These are phyloP conservation scores for Rhynchosporium graminicola DNA, from an alignment of 2,329 filamentous ascomycete species.

Conservation along the genomic window DNA sequence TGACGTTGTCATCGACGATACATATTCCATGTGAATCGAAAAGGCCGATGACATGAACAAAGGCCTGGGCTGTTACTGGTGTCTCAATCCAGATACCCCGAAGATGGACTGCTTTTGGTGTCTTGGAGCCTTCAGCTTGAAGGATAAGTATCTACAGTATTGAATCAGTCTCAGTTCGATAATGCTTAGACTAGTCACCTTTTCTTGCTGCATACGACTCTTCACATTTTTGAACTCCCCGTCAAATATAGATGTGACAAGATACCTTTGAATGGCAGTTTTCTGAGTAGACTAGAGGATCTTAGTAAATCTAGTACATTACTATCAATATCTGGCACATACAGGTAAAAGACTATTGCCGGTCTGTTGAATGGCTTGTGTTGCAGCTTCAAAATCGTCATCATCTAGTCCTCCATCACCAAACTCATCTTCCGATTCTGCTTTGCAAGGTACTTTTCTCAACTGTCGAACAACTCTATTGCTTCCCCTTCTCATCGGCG, in stretches of 20 bases:
- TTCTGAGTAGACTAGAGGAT: conserved; percentile 64
- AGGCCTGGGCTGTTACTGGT: conserved; percentile 70
- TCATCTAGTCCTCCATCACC: conserved; percentile 62
- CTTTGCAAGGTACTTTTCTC: conserved; percentile 39
- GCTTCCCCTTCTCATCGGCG: neutral
- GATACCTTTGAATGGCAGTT: conserved; percentile 80
- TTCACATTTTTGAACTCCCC: conserved; percentile 66
- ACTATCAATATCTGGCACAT: conserved; percentile 49
- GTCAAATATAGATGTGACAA: conserved; percentile 73
- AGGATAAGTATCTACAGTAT: conserved; percentile 72
- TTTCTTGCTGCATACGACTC: conserved; percentile 64
- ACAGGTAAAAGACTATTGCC: conserved; percentile 48
- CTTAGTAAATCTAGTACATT: conserved; percentile 57
- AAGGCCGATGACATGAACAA: conserved; percentile 82
- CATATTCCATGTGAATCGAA: conserved; percentile 73
- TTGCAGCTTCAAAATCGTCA: conserved; percentile 76
- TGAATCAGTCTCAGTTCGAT: conserved; percentile 15
- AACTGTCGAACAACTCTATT: neutral
- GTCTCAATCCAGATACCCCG: conserved; percentile 87
- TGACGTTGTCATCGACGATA: conserved; percentile 76
- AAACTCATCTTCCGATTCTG: conserved; percentile 70
- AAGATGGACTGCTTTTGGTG: conserved; percentile 69
- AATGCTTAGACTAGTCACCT: conserved; percentile 54
- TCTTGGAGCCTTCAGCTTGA: conserved; percentile 71
- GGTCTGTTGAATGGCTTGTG: conserved; percentile 56